Base-by-base conservation (phyloP, 2,329 filamentous ascomycete genomes). In the Blastomyces parvus region DNA sequence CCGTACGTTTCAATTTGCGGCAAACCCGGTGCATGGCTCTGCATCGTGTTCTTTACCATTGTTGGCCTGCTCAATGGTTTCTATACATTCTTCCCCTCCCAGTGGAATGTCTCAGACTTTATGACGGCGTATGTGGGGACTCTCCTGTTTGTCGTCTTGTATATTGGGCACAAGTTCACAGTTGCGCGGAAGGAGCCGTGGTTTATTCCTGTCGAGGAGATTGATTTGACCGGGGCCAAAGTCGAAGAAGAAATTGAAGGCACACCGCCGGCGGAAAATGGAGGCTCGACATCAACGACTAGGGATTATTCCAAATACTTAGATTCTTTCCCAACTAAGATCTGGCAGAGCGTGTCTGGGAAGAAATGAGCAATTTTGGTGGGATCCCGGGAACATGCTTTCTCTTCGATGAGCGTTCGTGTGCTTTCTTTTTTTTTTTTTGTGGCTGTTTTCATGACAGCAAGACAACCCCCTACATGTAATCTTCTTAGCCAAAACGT, bases 261-360 rank as follows among this genome's bases (percentile, higher is more conserved):
- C n/a, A 48, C 46, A 11, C 11, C 46, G n/a, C n/a, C 46, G n/a
- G 46, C 36, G 36, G 36, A 48, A 25, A 48, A 25, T 48, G 46
- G n/a, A 48, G 48, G 48, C 22, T 52, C 48, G 25, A 52, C 48
- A 7, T 14, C 48, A 52, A 52, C 25, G 3, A 52, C 48, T 30
- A 27, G 13, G 48, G 48, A 52, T 30, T 30, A 25, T 25, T 48
- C 46, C 8, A 48, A 59, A 36, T 59, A 38, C 22, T 17, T 46
- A 46, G 57, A 52, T 52, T 52, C 59, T 33, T 46, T 60, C 19
- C 58, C 58, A 48, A 33, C 25, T 14, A 61, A 33, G 40, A 17
- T 61, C 27, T 36, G 30, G 59, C 46, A 52, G 44, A n/a, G 40
- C 44, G 22, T 38, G 40, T 61, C 59, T 33, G 13, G 59, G 59